phyloP scores from a whole-genome alignment of 306 rosid genomes.

The Dryas alaskensis region DNA sequence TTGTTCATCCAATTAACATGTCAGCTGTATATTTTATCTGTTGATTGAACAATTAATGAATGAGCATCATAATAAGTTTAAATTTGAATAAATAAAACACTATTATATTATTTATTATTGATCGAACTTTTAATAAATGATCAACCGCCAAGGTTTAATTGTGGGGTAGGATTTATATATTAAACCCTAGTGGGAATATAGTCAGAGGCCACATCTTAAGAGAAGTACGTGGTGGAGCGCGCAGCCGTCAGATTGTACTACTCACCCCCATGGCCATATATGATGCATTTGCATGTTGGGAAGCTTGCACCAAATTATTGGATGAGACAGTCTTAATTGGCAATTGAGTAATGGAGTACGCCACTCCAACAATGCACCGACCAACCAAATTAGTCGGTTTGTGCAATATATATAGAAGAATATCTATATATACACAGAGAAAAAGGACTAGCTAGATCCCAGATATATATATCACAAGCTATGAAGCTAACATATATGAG shows the following conservation, averaged over 20 bases:
- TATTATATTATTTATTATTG: no score
- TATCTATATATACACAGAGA: neutral
- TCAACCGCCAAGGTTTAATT: neutral
- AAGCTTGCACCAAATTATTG: neutral
- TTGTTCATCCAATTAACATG: no score
- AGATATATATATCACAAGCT: no score
- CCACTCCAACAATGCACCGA: slow-evolving; percentile 6
- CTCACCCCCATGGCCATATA: neutral
- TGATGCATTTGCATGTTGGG: neutral
- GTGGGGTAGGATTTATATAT: neutral
- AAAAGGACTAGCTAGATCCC: no score
- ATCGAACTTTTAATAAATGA: neutral
- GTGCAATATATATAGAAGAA: neutral
- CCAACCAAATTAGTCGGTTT: neutral
- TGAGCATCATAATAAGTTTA: no score
- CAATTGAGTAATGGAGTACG: neutral
- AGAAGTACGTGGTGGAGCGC: neutral
- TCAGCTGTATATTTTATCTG: no score
- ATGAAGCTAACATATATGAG: no score
- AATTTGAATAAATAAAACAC: no score
- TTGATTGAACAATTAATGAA: no score
- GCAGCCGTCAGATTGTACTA: neutral
- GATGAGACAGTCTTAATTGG: slow-evolving; percentile 10
- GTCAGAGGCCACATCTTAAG: neutral
- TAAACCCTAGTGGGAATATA: neutral